Evolutionary conservation across 73 alveolate species (phyloP).

Genomic region (Blepharisma stoltei): DNA sequence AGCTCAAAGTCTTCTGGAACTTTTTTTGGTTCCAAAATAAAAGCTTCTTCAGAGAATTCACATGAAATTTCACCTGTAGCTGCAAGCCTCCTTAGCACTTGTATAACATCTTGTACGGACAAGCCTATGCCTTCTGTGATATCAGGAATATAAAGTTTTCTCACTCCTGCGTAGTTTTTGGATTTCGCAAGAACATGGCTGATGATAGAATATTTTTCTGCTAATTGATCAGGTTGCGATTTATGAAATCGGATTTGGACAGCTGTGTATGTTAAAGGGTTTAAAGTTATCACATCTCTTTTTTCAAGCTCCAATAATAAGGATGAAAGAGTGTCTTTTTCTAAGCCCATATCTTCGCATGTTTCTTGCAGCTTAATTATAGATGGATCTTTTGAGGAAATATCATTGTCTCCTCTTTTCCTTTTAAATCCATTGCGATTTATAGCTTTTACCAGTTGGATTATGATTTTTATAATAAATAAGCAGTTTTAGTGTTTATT

Average conservation of each 20-base stretch:
- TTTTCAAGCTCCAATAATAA: conserved; percentile 12
- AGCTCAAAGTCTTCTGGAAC: background rate
- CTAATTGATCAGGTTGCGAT: conserved; percentile 32
- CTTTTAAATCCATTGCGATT: conserved; percentile 26
- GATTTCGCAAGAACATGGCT: conserved; percentile 4
- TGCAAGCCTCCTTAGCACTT: conserved; percentile 27
- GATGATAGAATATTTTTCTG: conserved; percentile 23
- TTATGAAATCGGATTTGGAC: conserved; percentile 30
- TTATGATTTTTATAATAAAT: conserved; percentile 19
- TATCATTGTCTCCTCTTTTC: conserved; percentile 7
- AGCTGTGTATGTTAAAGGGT: background rate
- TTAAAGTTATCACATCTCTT: background rate
- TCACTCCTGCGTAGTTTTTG: conserved; percentile 2
- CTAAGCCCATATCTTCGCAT: conserved; percentile 19
- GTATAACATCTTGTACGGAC: background rate
- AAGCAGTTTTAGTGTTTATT: too few species aligned
- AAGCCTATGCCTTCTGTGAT: background rate
- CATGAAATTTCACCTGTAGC: conserved; percentile 10
- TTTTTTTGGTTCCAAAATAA: background rate
- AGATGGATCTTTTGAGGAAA: background rate
- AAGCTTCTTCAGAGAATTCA: conserved; percentile 19
- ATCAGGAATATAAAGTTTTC: conserved; percentile 12
- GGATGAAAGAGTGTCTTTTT: conserved; percentile 28
- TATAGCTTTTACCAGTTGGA: conserved; percentile 28
- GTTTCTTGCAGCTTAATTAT: background rate